phyloP scores from a whole-genome alignment of 2,329 filamentous ascomycete species.

The Leptodontidium sp. region DNA sequence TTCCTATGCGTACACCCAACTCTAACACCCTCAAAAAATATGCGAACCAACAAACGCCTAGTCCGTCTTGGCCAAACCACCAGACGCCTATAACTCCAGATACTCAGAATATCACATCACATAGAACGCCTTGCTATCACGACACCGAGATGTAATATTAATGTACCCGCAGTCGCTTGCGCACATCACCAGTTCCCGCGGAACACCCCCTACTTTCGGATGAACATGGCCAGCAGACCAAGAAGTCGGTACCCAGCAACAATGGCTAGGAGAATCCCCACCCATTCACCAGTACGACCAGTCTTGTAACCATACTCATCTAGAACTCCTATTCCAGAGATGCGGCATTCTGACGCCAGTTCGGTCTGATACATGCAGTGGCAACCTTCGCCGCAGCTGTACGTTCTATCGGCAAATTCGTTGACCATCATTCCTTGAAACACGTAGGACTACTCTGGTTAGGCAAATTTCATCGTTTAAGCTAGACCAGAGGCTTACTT shows the following conservation, averaged over 20 bases:
- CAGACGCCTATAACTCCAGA: neutral
- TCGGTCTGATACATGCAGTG: constrained; percentile 75
- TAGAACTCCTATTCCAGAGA: constrained; percentile 75
- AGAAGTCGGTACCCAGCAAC: constrained; percentile 76
- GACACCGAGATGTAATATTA: neutral
- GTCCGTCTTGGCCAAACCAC: too few relatives aligned
- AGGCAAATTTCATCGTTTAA: neutral
- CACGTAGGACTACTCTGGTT: constrained; percentile 64
- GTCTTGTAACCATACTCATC: constrained; percentile 73
- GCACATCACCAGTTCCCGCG: neutral
- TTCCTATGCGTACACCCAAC: constrained; percentile 8
- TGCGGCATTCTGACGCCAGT: constrained; percentile 70
- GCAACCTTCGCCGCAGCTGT: constrained; percentile 60
- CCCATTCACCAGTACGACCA: constrained; percentile 70
- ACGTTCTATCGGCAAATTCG: constrained; percentile 74
- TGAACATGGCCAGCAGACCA: constrained; percentile 66
- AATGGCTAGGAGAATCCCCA: constrained; percentile 81
- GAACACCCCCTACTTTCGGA: constrained; percentile 42
- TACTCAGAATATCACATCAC: neutral
- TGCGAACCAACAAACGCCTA: neutral
- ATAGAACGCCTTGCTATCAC: neutral
- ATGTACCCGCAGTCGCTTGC: neutral
- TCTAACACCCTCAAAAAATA: neutral
- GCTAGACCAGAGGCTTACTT: constrained; percentile 52
- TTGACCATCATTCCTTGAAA: constrained; percentile 96